Evolutionary conservation across 139 green algal genomes (phyloP).

Genomic region (Chlamydomonas sphaeroides): DNA sequence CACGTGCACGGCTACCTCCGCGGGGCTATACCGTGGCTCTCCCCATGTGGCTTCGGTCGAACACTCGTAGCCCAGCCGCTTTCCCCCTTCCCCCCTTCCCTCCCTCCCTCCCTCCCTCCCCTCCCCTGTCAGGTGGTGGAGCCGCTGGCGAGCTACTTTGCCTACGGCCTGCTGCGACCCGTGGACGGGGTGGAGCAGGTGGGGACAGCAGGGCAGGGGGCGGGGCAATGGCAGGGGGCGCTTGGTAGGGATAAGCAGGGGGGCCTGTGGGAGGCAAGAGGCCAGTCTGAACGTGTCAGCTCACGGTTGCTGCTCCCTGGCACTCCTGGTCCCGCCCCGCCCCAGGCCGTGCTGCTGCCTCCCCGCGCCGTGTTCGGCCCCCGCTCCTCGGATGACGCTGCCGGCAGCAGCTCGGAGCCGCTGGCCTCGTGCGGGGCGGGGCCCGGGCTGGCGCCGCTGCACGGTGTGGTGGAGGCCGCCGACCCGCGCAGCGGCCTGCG

Average conservation of each 20-base stretch:
- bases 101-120: no score
- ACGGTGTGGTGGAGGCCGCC: constrained; percentile 51
- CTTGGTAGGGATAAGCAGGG: no score
- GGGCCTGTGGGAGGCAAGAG: no score
- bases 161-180: constrained; percentile 52
- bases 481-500: constrained; percentile 50
- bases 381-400: constrained; percentile 45
- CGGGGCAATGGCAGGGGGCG: no score
- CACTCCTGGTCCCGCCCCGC: not conserved
- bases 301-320: no score
- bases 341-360: constrained; percentile 48
- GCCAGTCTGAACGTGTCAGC: no score
- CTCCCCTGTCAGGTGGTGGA: constrained; percentile 21
- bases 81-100: not conserved
- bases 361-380: constrained; percentile 45
- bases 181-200: constrained; percentile 34
- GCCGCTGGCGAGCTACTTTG: constrained; percentile 51
- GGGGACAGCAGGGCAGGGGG: no score
- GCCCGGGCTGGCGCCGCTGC: constrained; percentile 2
- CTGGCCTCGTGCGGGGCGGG: not conserved
- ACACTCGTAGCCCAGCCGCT: no score
- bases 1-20: no score
- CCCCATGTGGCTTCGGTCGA: no score
- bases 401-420: not conserved
- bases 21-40: no score